These are phyloP conservation scores for Clitopilus passeckerianus DNA, from an alignment of 768 basidiomycete species.

Conservation along the genomic window DNA sequence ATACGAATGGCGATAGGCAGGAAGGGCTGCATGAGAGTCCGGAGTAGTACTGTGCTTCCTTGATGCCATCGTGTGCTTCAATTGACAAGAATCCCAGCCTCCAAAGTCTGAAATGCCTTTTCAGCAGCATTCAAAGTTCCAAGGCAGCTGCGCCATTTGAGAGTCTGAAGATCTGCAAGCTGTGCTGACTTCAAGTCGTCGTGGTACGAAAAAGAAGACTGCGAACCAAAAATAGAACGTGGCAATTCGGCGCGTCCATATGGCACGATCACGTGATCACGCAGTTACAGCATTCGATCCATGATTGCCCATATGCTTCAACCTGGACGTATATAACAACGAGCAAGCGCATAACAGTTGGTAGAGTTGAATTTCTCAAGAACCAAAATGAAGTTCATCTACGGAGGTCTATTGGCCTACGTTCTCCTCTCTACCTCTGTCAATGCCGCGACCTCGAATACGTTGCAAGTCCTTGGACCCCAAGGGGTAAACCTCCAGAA, in stretches of 20 bases:
- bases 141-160: background rate
- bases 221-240: background rate
- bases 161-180: background rate
- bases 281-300: background rate
- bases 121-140: background rate
- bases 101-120: too few species aligned
- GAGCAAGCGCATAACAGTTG: background rate
- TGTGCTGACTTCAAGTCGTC: background rate
- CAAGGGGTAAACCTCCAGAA: conserved; percentile 68
- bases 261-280: background rate
- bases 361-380: background rate
- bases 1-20: too few species aligned
- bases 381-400: background rate
- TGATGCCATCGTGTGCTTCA: too few species aligned
- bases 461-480: conserved; percentile 32
- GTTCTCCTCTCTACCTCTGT: background rate
- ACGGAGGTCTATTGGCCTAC: background rate
- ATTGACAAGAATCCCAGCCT: too few species aligned
- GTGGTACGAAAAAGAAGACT: background rate
- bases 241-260: background rate
- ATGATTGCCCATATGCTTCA: background rate
- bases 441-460: conserved; percentile 6
- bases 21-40: too few species aligned
- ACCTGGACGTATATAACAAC: background rate
- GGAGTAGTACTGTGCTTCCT: too few species aligned